Conservation (phyloP, 306 rosid genomes). For the Albizia julibrissin region DNA sequence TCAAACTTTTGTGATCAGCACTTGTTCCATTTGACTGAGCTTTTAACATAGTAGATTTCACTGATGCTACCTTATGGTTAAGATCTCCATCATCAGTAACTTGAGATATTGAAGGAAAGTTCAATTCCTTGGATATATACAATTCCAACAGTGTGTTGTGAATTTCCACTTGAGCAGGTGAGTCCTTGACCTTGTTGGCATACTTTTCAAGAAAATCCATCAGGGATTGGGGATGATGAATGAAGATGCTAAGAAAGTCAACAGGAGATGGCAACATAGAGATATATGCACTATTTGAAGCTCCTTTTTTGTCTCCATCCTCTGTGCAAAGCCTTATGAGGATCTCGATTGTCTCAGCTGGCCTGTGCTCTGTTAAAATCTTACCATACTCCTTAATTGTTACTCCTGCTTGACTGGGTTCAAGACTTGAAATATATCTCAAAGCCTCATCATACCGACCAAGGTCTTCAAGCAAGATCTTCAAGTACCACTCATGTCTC, state of each 20-base stretch:
- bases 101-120: constrained; percentile 72
- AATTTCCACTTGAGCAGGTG: constrained; percentile 97
- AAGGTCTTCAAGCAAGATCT: constrained; percentile 98
- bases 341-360: constrained; percentile 86
- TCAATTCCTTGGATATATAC: constrained; percentile 84
- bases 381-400: constrained; percentile 97
- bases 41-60: constrained; percentile 36
- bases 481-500: constrained; percentile 93
- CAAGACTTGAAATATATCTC: constrained; percentile 86
- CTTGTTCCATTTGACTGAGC: constrained; percentile 55
- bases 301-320: constrained; percentile 63
- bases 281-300: constrained; percentile 53
- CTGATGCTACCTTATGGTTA: constrained; percentile 44
- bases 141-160: constrained; percentile 93
- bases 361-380: constrained; percentile 92
- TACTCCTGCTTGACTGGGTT: constrained; percentile 88
- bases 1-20: constrained; percentile 46
- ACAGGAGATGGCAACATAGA: constrained; percentile 97
- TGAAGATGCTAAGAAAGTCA: constrained; percentile 94
- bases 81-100: constrained; percentile 47
- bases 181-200: constrained; percentile 81
- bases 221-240: constrained; percentile 84
- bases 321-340: constrained; percentile 90
- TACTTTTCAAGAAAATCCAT: constrained; percentile 96
- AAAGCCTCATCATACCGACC: constrained; percentile 94